A percentile compares a stretch with the other conserved stretches of the same genome.
phyloP scores from a whole-genome alignment of 257 asterid genomes.

The Solanum sparsipilum region DNA sequence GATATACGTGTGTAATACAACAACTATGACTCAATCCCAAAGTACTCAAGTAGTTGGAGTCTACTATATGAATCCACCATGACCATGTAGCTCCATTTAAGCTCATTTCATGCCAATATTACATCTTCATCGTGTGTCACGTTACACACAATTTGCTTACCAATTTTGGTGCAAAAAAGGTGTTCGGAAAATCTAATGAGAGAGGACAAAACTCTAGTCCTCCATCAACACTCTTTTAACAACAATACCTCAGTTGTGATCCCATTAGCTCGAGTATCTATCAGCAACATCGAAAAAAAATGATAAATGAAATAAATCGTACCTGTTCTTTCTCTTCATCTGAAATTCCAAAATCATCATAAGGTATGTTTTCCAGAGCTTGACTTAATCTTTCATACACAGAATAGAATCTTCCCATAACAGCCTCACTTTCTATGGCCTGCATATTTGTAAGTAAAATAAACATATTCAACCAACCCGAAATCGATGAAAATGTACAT shows the following conservation, averaged over 20 bases:
- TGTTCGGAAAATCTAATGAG: neutral
- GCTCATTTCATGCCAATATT: neutral
- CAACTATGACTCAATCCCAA: neutral
- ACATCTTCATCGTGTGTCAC: neutral
- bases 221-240: neutral
- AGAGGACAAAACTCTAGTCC: neutral
- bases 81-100: neutral
- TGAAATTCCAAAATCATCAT: constrained; percentile 64
- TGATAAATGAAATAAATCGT: neutral
- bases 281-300: neutral
- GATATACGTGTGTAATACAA: neutral
- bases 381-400: constrained; percentile 48
- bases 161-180: neutral
- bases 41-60: neutral
- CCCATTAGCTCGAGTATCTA: neutral
- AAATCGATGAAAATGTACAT: neutral
- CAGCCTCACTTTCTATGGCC: constrained; percentile 72
- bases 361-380: constrained; percentile 67
- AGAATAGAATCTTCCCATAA: constrained; percentile 46
- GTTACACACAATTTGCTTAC: neutral
- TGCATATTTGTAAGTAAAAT: constrained; percentile 1
- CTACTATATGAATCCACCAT: neutral
- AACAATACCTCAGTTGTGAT: neutral
- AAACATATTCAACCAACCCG: neutral
- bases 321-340: constrained; percentile 78